Conservation (phyloP, 2,329 filamentous ascomycete species). For the Aspergillus phoenicis region DNA sequence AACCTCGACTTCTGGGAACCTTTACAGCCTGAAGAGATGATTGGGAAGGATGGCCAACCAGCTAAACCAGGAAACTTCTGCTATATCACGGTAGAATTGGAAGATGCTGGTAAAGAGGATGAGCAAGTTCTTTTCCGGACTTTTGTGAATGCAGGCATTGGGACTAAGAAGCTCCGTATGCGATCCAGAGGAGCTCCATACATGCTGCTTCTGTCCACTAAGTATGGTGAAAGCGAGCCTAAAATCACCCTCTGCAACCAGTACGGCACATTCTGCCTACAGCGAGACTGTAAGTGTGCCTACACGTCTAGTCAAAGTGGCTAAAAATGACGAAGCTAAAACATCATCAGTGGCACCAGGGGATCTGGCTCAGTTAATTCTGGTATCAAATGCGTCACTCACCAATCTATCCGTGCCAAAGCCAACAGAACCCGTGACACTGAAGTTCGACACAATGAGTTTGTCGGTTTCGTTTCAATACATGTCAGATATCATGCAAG, state of each 20-base stretch:
- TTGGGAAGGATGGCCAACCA: conserved; percentile 17
- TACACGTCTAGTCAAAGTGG: too few species aligned
- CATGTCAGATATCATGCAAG: conserved; percentile 28
- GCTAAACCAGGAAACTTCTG: conserved; percentile 27
- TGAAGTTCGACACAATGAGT: conserved; percentile 30
- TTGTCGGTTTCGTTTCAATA: conserved; percentile 35
- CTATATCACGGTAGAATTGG: conserved; percentile 34
- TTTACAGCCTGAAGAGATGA: conserved; percentile 33
- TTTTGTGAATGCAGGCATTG: conserved; percentile 38
- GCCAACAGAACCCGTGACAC: conserved; percentile 28
- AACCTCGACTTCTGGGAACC: conserved; percentile 34
- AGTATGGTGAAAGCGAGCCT: conserved; percentile 36
- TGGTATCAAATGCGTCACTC: conserved; percentile 22
- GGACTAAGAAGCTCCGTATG: conserved; percentile 34
- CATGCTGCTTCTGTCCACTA: conserved; percentile 34
- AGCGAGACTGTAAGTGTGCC: conserved; percentile 31
- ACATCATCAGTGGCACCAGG: conserved; percentile 21
- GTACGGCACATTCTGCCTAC: conserved; percentile 33
- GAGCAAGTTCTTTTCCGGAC: conserved; percentile 33
- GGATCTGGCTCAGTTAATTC: conserved; percentile 26
- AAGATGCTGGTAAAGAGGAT: conserved; percentile 35
- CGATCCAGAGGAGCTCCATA: conserved; percentile 36
- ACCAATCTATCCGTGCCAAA: conserved; percentile 19
- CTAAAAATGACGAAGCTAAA: not conserved
- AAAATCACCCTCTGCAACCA: conserved; percentile 38